Evolutionary conservation across 2,329 filamentous ascomycete genomes (phyloP), one percentile per base, ranked within the genome.

Genomic region (Aspergillus sp.): DNA sequence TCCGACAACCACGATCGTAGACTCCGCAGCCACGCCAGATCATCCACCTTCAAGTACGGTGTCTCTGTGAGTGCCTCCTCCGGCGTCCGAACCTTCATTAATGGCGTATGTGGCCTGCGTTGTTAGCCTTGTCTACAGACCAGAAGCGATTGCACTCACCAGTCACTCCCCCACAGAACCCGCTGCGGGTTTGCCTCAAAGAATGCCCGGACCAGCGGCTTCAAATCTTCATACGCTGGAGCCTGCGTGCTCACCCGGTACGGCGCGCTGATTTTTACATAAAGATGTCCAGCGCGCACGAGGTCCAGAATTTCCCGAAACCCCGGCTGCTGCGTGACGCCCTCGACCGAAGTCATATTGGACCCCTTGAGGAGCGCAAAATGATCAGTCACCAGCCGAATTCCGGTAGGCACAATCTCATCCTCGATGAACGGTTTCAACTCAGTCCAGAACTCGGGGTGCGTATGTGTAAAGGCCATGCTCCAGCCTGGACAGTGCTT

Each of bases 111-210:
- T 1, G 76, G 76, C 75, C 75, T 71, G n/a, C 3, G 1, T 1
- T 7, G 46, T 60, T 49, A 66, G 54, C 19, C 38, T 3, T 13
- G 25, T 13, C 28, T 13, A n/a, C 4, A 30, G 13, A 19, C 34
- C 17, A 22, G 28, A 22, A 17, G 8, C 8, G 3, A 7, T 11
- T 15, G 13, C n/a, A 38, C 60, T 45, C 60, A 72, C 73, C 72
- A 79, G 49, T 79, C 77, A 62, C 76, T 79, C 2, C 77, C 76
- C 75, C 75, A 79, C 1, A 79, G 38, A 9, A 79, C 59, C 4
- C 66, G 70, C 22, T 64, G 56, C 9, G 73, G 72, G 51, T 78
- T 77, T 4, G 72, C 72, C 50, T 74, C 65, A 1, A 78, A 65
- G 41, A 76, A 66, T 0, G 71, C 72, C 9, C 69, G 55, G 0